Evolutionary conservation across 768 basidiomycete genomes (phyloP).

Genomic region (Pulveroboletus sp.): DNA sequence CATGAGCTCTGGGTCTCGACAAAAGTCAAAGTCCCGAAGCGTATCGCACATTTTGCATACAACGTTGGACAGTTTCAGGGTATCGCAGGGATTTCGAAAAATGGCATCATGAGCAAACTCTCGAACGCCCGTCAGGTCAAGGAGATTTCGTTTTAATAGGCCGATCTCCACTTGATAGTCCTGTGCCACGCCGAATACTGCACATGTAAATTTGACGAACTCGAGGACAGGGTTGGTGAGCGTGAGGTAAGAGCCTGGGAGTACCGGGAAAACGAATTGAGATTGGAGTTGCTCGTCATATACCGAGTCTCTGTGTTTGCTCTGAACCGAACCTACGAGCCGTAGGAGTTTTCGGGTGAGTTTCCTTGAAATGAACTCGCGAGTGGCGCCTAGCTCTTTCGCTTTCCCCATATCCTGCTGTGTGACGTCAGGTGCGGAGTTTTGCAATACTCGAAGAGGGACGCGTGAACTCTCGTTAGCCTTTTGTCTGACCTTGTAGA

Average conservation of each 20-base stretch:
- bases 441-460: conserved; percentile 73
- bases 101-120: conserved; percentile 84
- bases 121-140: conserved; percentile 82
- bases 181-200: conserved; percentile 72
- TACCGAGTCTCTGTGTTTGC: conserved; percentile 57
- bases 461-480: conserved; percentile 56
- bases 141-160: conserved; percentile 81
- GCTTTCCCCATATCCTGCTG: conserved; percentile 66
- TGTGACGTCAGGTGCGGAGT: conserved; percentile 57
- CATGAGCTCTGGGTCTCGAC: conserved; percentile 83
- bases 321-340: conserved; percentile 59
- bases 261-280: conserved; percentile 76
- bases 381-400: conserved; percentile 64
- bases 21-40: conserved; percentile 92
- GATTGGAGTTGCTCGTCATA: conserved; percentile 51
- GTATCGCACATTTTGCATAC: conserved; percentile 86
- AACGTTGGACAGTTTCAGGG: conserved; percentile 79
- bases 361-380: conserved; percentile 74
- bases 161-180: conserved; percentile 88
- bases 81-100: conserved; percentile 91
- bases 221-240: conserved; percentile 82
- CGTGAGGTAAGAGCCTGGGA: conserved; percentile 83
- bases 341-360: conserved; percentile 81
- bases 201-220: conserved; percentile 84
- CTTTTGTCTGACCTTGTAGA: conserved; percentile 73